phyloP scores from a whole-genome alignment of 768 basidiomycete genomes.

The Leccinum imitatum region DNA sequence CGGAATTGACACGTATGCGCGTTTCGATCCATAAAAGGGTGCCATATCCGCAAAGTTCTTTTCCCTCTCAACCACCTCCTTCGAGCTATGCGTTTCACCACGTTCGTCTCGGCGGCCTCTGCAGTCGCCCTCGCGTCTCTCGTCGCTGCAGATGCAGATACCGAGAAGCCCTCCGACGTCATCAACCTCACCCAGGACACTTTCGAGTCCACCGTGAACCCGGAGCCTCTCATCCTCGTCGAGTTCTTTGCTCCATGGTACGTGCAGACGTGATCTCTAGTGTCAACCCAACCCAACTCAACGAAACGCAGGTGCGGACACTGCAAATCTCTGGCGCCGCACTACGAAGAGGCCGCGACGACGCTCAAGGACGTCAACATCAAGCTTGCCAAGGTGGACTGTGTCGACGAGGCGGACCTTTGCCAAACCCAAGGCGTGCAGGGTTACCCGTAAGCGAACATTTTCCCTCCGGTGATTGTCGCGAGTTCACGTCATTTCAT shows the following conservation, averaged over 20 bases:
- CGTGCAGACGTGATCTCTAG: not conserved
- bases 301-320: slow-evolving; percentile 76
- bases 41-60: not conserved
- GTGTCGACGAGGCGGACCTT: slow-evolving; percentile 90
- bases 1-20: slow-evolving; percentile 34
- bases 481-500: not conserved
- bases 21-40: slow-evolving; percentile 24
- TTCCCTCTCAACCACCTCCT: slow-evolving; percentile 20
- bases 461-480: not conserved
- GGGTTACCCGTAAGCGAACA: slow-evolving; percentile 83
- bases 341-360: slow-evolving; percentile 94
- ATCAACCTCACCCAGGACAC: slow-evolving; percentile 65
- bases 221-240: slow-evolving; percentile 77
- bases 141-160: slow-evolving; percentile 45
- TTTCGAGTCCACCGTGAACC: slow-evolving; percentile 65
- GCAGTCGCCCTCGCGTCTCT: slow-evolving; percentile 54
- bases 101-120: slow-evolving; percentile 47
- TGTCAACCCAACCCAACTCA: not conserved
- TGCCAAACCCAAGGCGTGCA: slow-evolving; percentile 86
- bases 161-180: slow-evolving; percentile 67
- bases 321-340: slow-evolving; percentile 92
- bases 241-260: slow-evolving; percentile 96
- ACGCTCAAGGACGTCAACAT: slow-evolving; percentile 87
- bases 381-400: slow-evolving; percentile 95
- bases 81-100: slow-evolving; percentile 62